Evolutionary conservation across 2,329 filamentous ascomycete species (phyloP).

Genomic region (Colletotrichum cuscutae): DNA sequence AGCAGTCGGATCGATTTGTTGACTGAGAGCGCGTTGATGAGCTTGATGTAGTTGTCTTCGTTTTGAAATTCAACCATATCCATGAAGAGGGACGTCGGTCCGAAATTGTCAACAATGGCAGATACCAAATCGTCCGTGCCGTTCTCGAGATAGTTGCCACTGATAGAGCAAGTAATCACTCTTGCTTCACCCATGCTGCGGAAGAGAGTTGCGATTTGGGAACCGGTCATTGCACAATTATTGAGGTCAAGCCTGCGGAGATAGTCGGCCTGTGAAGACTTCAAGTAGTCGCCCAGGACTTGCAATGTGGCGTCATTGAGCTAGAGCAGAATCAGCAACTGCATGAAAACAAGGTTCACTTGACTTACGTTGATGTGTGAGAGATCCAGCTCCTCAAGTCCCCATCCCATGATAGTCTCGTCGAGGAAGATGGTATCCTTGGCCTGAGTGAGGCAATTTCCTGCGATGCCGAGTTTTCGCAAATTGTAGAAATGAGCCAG

Average conservation of each 20-base stretch:
- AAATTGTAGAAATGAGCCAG: constrained; percentile 56
- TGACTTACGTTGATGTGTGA: constrained; percentile 62
- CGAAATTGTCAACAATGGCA: constrained; percentile 57
- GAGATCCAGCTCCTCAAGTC: constrained; percentile 64
- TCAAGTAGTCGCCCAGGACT: constrained; percentile 58
- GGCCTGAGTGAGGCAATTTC: constrained; percentile 58
- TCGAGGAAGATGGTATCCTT: constrained; percentile 59
- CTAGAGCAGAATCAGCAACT: constrained; percentile 42
- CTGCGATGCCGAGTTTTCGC: constrained; percentile 60
- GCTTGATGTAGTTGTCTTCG: constrained; percentile 61
- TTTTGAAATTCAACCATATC: constrained; percentile 68
- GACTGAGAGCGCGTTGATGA: constrained; percentile 60
- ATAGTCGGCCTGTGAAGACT: constrained; percentile 48
- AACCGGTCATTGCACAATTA: constrained; percentile 62
- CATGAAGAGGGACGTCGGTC: constrained; percentile 61
- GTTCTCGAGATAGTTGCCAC: constrained; percentile 63
- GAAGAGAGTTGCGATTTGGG: constrained; percentile 61
- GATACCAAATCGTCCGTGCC: constrained; percentile 61
- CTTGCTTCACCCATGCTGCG: constrained; percentile 59
- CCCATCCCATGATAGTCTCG: constrained; percentile 53
- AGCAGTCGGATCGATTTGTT: constrained; percentile 62
- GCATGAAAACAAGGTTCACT: constrained; percentile 1
- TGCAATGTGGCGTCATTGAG: constrained; percentile 61
- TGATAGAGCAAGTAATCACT: constrained; percentile 60
- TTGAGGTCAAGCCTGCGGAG: constrained; percentile 60